A percentile compares a stretch with the other conserved stretches of the same genome.
Conservation (phyloP, 495 filamentous ascomycete genomes). For the Aspergillus homomorphus region DNA sequence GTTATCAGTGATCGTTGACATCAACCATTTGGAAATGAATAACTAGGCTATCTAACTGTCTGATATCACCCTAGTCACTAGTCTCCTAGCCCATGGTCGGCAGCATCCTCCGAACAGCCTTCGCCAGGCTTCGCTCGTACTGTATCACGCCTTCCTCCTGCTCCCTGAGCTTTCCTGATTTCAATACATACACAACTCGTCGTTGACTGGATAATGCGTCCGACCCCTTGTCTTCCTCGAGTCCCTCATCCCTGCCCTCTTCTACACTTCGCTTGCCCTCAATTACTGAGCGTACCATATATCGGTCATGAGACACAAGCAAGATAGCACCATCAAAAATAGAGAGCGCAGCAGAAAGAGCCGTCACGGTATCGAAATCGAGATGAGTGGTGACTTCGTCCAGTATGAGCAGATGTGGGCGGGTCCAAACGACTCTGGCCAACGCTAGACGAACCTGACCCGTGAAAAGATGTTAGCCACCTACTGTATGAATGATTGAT, state of each 20-base stretch:
- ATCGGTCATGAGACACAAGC: slow-evolving; percentile 75
- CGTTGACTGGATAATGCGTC: slow-evolving; percentile 46
- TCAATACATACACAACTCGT: slow-evolving; percentile 59
- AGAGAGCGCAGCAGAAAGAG: slow-evolving; percentile 61
- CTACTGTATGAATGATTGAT: background rate
- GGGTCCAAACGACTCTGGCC: slow-evolving; percentile 61
- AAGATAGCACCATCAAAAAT: slow-evolving; percentile 68
- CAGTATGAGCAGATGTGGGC: slow-evolving; percentile 71
- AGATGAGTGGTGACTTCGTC: slow-evolving; percentile 87
- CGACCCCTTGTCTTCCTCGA: slow-evolving; percentile 47
- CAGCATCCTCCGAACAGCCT: slow-evolving; percentile 47
- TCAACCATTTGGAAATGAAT: background rate
- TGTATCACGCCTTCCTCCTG: slow-evolving; percentile 57
- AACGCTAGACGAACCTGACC: slow-evolving; percentile 66
- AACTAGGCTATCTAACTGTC: background rate
- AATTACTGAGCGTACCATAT: slow-evolving; percentile 64
- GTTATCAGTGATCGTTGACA: background rate
- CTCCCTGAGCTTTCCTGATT: slow-evolving; percentile 52
- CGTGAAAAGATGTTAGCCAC: background rate
- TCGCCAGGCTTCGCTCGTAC: slow-evolving; percentile 64
- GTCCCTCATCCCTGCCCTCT: slow-evolving; percentile 46
- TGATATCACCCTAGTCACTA: background rate
- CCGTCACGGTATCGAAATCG: slow-evolving; percentile 71
- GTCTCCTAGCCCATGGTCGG: slow-evolving; percentile 8
- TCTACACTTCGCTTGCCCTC: slow-evolving; percentile 54